Percentiles rank a stretch among this genome's conserved stretches.
Conservation (phyloP, 225 moss, liverwort and hornwort species). For the Neckera pumila region DNA sequence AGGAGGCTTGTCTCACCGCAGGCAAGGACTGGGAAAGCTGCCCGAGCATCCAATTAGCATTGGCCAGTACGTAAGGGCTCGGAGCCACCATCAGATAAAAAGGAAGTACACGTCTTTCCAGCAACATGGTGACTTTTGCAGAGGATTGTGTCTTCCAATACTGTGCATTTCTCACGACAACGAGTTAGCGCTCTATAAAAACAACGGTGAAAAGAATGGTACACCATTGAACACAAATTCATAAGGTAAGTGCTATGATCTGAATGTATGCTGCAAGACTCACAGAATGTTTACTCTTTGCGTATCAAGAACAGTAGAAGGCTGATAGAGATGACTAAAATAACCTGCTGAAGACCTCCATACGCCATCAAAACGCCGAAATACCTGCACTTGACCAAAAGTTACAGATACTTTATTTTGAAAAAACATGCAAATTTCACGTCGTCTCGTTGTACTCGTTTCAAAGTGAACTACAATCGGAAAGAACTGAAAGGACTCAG, state of each 20-base stretch:
- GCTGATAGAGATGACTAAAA: not conserved
- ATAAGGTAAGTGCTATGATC: not conserved
- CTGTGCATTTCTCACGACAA: conserved; percentile 5
- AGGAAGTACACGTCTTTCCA: conserved; percentile 46
- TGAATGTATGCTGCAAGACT: not conserved
- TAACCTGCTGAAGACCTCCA: conserved; percentile 75
- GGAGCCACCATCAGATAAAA: conserved; percentile 36
- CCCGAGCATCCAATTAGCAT: conserved; percentile 55
- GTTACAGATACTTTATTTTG: not conserved
- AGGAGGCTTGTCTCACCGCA: conserved; percentile 8
- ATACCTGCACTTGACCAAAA: conserved; percentile 42
- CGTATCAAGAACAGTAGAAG: not conserved
- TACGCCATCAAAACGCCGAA: conserved; percentile 72
- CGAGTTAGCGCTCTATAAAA: not conserved
- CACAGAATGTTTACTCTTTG: too few species aligned
- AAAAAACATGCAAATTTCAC: not conserved
- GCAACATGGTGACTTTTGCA: conserved; percentile 46
- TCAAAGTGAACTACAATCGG: not conserved
- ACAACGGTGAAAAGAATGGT: not conserved
- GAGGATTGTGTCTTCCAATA: conserved; percentile 65
- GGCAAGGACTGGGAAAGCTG: conserved; percentile 47
- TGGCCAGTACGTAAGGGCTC: conserved; percentile 36
- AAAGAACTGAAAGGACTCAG: not conserved
- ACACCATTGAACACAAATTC: not conserved
- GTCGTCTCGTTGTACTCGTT: not conserved